Conservation (phyloP, 495 filamentous ascomycete species). For the Neurospora terricola region DNA sequence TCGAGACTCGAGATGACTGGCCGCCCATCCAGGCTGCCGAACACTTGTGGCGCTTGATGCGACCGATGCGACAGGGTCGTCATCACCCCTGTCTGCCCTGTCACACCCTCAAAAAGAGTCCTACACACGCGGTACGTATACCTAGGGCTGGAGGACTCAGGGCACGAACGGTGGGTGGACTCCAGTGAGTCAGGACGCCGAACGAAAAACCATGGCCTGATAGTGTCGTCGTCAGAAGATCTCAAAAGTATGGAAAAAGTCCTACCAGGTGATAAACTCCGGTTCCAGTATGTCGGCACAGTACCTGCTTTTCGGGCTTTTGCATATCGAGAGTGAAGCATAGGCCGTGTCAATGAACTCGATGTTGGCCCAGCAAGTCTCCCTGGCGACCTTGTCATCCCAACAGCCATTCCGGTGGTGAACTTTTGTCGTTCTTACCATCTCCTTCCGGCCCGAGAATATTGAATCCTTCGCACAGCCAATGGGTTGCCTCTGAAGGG, state of each 20-base stretch:
- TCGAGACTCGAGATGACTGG: neutral
- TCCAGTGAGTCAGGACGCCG: conserved; percentile 1
- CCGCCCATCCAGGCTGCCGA: neutral
- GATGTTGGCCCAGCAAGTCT: neutral
- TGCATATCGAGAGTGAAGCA: neutral
- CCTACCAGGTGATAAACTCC: neutral
- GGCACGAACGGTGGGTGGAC: neutral
- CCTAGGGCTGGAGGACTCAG: neutral
- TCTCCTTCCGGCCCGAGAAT: neutral
- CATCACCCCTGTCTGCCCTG: neutral
- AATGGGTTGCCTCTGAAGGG: conserved; percentile 7
- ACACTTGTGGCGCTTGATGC: neutral
- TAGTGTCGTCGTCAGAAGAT: neutral
- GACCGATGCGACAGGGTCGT: neutral
- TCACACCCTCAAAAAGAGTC: neutral
- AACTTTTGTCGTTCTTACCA: neutral
- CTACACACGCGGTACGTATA: neutral
- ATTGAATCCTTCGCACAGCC: neutral
- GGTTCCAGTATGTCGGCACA: neutral
- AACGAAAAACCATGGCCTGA: neutral
- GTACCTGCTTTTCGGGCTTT: neutral
- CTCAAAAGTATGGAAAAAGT: neutral
- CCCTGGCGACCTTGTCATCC: neutral
- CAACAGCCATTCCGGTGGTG: neutral
- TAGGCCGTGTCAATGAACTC: neutral